Conservation (phyloP, 495 filamentous ascomycete species). For the Clavariopsis aquatica region DNA sequence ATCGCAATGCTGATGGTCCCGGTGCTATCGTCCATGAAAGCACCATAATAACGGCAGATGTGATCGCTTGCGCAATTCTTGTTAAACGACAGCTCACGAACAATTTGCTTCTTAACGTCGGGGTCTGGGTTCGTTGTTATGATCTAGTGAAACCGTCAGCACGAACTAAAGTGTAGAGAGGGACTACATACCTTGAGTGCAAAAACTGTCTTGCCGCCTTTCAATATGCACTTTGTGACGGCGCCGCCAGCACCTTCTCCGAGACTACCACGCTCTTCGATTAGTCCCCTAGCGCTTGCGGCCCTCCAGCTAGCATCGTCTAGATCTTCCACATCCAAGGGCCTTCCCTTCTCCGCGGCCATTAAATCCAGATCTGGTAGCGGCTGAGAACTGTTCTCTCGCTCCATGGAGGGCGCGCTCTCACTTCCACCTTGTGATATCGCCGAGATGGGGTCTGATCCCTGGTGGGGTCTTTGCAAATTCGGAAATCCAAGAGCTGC, state of each 20-base stretch:
- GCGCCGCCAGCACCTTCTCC: constrained; percentile 96
- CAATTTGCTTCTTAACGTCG: constrained; percentile 95
- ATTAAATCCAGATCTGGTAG: constrained; percentile 74
- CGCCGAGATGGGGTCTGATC: constrained; percentile 84
- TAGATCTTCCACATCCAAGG: constrained; percentile 86
- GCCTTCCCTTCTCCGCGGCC: constrained; percentile 74
- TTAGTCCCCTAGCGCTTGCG: constrained; percentile 82
- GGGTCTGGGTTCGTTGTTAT: constrained; percentile 98
- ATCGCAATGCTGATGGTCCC: constrained; percentile 97
- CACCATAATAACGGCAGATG: constrained; percentile 96
- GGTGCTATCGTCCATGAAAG: constrained; percentile 88
- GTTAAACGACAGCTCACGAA: constrained; percentile 94
- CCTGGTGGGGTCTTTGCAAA: constrained; percentile 58
- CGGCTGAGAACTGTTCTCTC: constrained; percentile 66
- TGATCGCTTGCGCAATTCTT: constrained; percentile 91
- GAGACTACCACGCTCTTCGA: constrained; percentile 83
- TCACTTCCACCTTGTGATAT: constrained; percentile 65
- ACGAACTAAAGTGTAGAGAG: constrained; percentile 8
- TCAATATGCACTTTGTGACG: constrained; percentile 85
- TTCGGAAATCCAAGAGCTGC: constrained; percentile 68
- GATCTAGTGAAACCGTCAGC: constrained; percentile 57
- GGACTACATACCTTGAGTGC: constrained; percentile 77
- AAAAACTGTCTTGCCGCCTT: constrained; percentile 90
- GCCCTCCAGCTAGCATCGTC: constrained; percentile 95
- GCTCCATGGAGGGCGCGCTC: constrained; percentile 67